Conservation (phyloP, 768 basidiomycete genomes). For the Naematelia encephala region DNA sequence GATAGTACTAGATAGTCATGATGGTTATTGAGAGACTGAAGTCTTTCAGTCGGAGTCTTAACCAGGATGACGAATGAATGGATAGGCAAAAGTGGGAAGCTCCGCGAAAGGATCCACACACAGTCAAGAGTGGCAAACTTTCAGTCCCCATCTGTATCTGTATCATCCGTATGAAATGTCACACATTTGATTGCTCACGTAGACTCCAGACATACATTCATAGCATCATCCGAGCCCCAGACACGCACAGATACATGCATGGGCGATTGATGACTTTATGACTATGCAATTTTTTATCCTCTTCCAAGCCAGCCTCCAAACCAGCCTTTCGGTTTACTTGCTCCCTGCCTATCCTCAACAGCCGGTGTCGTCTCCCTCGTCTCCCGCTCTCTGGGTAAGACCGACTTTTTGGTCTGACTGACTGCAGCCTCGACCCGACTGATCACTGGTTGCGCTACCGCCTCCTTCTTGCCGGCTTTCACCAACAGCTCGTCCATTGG, state of each 20-base stretch:
- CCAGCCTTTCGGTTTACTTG: constrained; percentile 38
- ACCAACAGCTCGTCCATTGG: constrained; percentile 74
- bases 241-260: no score
- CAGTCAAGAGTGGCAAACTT: no score
- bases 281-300: background rate
- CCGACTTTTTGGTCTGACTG: constrained; percentile 52
- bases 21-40: background rate
- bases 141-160: no score
- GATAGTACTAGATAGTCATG: background rate
- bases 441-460: constrained; percentile 9
- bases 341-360: constrained; percentile 49
- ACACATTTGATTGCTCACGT: no score
- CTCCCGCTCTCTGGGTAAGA: constrained; percentile 54
- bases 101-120: no score
- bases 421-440: constrained; percentile 59
- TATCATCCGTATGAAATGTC: no score
- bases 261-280: background rate
- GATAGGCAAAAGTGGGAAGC: no score
- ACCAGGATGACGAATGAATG: no score
- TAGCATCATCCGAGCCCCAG: no score
- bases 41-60: background rate
- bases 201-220: no score
- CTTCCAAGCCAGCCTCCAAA: constrained; percentile 46
- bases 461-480: constrained; percentile 59
- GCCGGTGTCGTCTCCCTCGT: constrained; percentile 77